These are phyloP conservation scores for Saturnispora kantuleensis DNA, from an alignment of 805 yeast genomes.

Conservation along the genomic window DNA sequence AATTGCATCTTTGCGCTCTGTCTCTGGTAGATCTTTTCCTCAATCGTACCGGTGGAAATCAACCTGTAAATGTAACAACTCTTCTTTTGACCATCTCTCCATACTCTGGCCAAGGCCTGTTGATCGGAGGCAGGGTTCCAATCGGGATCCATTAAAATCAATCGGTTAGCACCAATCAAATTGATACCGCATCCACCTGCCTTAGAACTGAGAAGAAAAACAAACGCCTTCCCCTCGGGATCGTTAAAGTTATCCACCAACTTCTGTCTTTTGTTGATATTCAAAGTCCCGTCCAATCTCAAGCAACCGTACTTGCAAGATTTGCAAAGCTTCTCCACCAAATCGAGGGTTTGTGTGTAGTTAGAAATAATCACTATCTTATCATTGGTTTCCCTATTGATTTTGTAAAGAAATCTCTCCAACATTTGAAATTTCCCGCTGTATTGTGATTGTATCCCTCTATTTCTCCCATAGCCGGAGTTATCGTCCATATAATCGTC, in stretches of 20 bases:
- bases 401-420: constrained; percentile 73
- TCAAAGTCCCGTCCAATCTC: constrained; percentile 88
- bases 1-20: constrained; percentile 90
- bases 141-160: constrained; percentile 80
- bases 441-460: constrained; percentile 67
- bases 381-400: constrained; percentile 76
- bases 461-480: constrained; percentile 41
- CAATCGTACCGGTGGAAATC: constrained; percentile 90
- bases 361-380: constrained; percentile 92
- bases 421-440: constrained; percentile 83
- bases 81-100: constrained; percentile 98
- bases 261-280: constrained; percentile 84
- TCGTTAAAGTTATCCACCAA: constrained; percentile 83
- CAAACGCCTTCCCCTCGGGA: constrained; percentile 80
- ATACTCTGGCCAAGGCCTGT: constrained; percentile 93
- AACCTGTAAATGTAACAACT: constrained; percentile 93
- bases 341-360: constrained; percentile 87
- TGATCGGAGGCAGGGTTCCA: constrained; percentile 99
- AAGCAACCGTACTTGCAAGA: constrained; percentile 61
- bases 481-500: constrained; percentile 53
- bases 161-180: constrained; percentile 89
- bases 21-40: constrained; percentile 91
- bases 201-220: constrained; percentile 82
- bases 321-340: constrained; percentile 82
- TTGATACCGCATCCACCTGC: constrained; percentile 99